phyloP scores from a whole-genome alignment of 257 asterid species.

The Asclepias syriaca region DNA sequence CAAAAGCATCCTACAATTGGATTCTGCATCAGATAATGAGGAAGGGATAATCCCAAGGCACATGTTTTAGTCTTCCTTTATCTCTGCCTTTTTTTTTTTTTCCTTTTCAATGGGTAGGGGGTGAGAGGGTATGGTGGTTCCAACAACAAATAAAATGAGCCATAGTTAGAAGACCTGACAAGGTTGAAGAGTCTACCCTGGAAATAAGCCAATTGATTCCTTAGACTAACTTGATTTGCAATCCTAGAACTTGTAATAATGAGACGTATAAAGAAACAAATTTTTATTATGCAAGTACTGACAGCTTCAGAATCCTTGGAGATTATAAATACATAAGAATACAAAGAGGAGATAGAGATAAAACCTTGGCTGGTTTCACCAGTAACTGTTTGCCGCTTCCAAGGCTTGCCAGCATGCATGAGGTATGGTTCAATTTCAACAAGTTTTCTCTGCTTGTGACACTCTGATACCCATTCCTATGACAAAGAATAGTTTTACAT shows the following conservation, averaged over 20 bases:
- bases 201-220: not conserved
- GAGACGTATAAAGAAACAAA: not conserved
- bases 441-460: slow-evolving; percentile 58
- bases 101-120: too few species aligned
- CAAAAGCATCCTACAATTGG: not conserved
- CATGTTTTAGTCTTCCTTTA: not conserved
- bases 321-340: not conserved
- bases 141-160: not conserved
- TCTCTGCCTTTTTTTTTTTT: not conserved
- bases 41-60: not conserved
- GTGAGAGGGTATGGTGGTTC: too few species aligned
- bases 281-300: not conserved
- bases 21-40: not conserved
- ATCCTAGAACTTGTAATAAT: not conserved
- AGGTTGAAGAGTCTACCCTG: not conserved
- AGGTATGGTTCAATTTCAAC: slow-evolving; percentile 71
- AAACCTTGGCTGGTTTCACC: slow-evolving; percentile 47
- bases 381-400: slow-evolving; percentile 54
- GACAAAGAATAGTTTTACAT: not conserved
- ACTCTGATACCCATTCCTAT: slow-evolving; percentile 86
- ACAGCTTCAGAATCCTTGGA: not conserved
- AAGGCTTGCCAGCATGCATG: slow-evolving; percentile 94
- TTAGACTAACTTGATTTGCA: not conserved
- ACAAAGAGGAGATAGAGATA: not conserved
- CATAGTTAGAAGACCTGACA: not conserved